Evolutionary conservation across 176 grass and related monocot species (phyloP), one percentile per base, ranked within the genome.

Genomic region (Cenchrus fungigraminus): DNA sequence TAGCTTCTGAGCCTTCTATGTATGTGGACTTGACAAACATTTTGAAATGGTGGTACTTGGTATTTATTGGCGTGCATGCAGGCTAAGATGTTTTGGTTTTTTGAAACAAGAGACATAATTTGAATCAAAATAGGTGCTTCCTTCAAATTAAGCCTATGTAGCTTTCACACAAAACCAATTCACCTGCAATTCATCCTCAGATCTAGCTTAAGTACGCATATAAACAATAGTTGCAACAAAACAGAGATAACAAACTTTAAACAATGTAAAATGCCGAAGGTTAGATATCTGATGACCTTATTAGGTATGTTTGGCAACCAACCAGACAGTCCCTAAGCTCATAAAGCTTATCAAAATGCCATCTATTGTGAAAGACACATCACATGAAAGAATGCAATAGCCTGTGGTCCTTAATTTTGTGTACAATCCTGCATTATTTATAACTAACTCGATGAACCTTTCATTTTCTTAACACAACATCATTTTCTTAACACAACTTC

Each of bases 121-220:
- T 71, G 9, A 49, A n/a, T 14, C 2, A 5, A 47, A 72, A 72
- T 50, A 28, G 28, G 28, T 14, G 59, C n/a, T n/a, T 19, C 65
- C 68, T 71, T 45, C 67, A 70, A 45, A 71, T n/a, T 71, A 71
- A 47, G 68, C 19, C 42, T 46, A n/a, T 47, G 43, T 12, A 71
- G 1, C 40, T 71, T 71, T 71, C 40, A 22, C 9, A 71, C 6
- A 25, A n/a, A 59, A 59, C 19, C 16, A 59, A 19, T 46, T 71
- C 42, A 45, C 4, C 0, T 12, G 44, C 42, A 71, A n/a, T 71
- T 71, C 68, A 71, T n/a, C 43, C 3, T 67, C 9, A 22, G 7
- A 22, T 71, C 20, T 71, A 71, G 49, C 17, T 55, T 17, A 55
- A 55, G 53, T 17, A 50, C 50, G n/a, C n/a, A 50, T 12, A 72